Evolutionary conservation across 768 basidiomycete genomes (phyloP), one percentile per base, ranked within the genome.

Genomic region (Tricholoma flavovirens): DNA sequence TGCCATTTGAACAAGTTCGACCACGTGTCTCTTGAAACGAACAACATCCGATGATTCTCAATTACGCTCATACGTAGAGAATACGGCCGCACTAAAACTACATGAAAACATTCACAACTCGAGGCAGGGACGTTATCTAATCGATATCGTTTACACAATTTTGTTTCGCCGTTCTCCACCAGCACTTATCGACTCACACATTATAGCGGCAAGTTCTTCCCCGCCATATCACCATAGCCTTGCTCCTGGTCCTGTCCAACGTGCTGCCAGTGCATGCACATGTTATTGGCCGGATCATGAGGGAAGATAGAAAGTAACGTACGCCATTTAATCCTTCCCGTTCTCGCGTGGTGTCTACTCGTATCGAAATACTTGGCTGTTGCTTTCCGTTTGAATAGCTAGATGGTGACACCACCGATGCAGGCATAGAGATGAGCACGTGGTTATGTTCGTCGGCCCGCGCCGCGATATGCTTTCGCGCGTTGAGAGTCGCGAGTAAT

Each of bases 301-400:
- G 3, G 5, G 19, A 22, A 22, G 3, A 22, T 2, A 43, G 19
- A 43, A 43, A 21, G 21, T 3, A 22, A 29, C 45, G 14, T 9
- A 46, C 45, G 7, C 5, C 26, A 10, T 46, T 14, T 15, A n/a
- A n/a, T 14, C 12, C 45, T n/a, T 46, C 45, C 5, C 14, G 1
- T n/a, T 15, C 7, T 15, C 29, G 36, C 17, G 69, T 69, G 0
- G 69, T 73, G 24, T 74, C 72, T 10, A 74, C 70, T 15, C 67
- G 66, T 46, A 75, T 74, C 2, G 72, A 61, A 53, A 75, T 72
- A 36, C 69, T 67, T 26, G 49, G 54, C 3, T 42, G 53, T 12
- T 53, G 46, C 26, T 64, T 66, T 49, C 49, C 51, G 15, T 12
- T 12, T 14, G 26, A 26, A 26, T 1, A 15, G 24, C 29, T 26